Evolutionary conservation across 805 yeast species (phyloP), one percentile per base, ranked within the genome.

Genomic region (Zygotorulaspora danielsina): DNA sequence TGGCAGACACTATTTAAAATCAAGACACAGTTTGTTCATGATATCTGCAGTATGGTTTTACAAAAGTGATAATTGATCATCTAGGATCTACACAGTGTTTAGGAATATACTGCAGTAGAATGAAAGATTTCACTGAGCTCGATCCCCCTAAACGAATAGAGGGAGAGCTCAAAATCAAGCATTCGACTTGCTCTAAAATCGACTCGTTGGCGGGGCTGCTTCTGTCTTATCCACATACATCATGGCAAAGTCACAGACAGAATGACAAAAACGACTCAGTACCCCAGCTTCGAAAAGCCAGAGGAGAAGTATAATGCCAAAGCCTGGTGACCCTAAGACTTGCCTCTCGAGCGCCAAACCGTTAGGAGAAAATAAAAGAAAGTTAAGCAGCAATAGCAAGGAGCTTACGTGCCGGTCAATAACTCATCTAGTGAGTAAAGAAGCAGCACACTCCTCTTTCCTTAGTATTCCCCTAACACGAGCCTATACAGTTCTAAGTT

Each of bases 31-130:
- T n/a, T n/a, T n/a, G 7, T 21, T 21, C 7, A 21, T 61, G 55
- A 80, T 90, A 97, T 90, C 64, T 71, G 95, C 97, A 80, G 87
- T 95, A 90, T 89, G 97, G 97, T 89, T 89, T 85, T 85, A 88
- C 97, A 90, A 96, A 85, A 86, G 79, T 93, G 95, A 82, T 81
- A 78, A 90, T 73, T 58, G 79, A 94, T 79, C 93, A 69, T 72
- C 76, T 72, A 63, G 84, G 79, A 82, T 84, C 78, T 84, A 74
- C 95, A 94, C 82, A 89, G 90, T 79, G 96, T 87, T 75, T 84
- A 90, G 97, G 97, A 90, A 90, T 90, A 90, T 90, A 95, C 90
- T 78, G 96, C 95, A 72, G 69, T 81, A 75, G 65, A 65, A 65
- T 67, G 75, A 69, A 65, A 69, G 82, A 54, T 59, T 58, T 53